Evolutionary conservation across 139 green algal genomes (phyloP).

Genomic region (Tetraselmis chui): DNA sequence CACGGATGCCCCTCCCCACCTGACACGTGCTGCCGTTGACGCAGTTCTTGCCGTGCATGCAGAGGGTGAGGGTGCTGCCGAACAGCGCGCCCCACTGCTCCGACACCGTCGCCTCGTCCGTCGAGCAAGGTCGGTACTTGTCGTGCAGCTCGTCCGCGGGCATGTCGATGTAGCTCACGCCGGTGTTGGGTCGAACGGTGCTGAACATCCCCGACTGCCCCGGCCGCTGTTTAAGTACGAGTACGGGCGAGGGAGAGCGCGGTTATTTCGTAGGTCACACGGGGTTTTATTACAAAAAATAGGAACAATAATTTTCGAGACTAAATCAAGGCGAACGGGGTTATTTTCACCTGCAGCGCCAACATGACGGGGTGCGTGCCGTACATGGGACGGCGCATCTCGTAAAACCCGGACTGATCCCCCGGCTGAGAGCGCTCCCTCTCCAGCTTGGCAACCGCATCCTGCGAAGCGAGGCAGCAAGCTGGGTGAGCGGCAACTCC

Average conservation of each 20-base stretch:
- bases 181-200: slow-evolving; percentile 21
- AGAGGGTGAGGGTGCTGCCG: slow-evolving; percentile 31
- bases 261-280: neutral
- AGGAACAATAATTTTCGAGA: neutral
- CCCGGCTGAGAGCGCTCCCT: neutral
- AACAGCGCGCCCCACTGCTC: slow-evolving; percentile 55
- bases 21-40: slow-evolving; percentile 26
- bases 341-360: neutral
- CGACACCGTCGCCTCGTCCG: slow-evolving; percentile 32
- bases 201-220: slow-evolving; percentile 17
- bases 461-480: too few relatives aligned
- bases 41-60: slow-evolving; percentile 66
- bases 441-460: neutral
- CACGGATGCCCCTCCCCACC: too few relatives aligned
- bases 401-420: neutral
- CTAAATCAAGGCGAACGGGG: too few relatives aligned
- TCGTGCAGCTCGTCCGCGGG: slow-evolving; percentile 47
- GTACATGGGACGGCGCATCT: neutral
- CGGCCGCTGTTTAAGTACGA: slow-evolving; percentile 35
- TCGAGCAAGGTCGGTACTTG: slow-evolving; percentile 44
- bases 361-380: neutral
- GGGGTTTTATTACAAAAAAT: neutral
- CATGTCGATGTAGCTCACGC: slow-evolving; percentile 2
- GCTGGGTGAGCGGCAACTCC: too few relatives aligned
- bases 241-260: slow-evolving; percentile 6